Evolutionary conservation across 345 rosid genomes (phyloP).

Genomic region (Syzygium jambos): DNA sequence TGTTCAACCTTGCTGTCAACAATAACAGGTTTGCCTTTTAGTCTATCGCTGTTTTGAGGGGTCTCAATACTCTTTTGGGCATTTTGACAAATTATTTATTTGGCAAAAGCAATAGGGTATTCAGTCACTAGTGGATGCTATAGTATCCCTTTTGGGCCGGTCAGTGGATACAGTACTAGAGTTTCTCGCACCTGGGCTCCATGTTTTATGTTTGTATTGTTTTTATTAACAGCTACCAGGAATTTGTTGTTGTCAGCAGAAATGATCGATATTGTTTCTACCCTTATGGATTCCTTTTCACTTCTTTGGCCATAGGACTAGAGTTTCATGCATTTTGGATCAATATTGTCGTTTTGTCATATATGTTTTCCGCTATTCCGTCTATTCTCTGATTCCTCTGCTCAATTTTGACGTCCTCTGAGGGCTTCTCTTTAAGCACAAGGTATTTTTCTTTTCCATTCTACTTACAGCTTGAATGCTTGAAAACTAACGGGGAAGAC

Average conservation of each 20-base stretch:
- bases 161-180: background rate
- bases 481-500: background rate
- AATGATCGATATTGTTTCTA: background rate
- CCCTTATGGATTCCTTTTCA: background rate
- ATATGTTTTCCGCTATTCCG: background rate
- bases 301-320: background rate
- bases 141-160: background rate
- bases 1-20: constrained; percentile 86
- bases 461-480: background rate
- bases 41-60: background rate
- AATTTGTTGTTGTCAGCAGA: background rate
- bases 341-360: background rate
- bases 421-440: background rate
- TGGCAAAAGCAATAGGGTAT: background rate
- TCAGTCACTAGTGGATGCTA: background rate
- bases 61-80: background rate
- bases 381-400: background rate
- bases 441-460: background rate
- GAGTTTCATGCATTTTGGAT: background rate
- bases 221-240: background rate
- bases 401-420: background rate
- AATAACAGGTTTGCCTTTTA: constrained; percentile 63
- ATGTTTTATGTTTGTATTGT: background rate
- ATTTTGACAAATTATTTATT: background rate
- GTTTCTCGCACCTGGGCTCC: background rate